These are phyloP conservation scores for Leptosphaerulina australis DNA, from an alignment of 2,329 filamentous ascomycete species.

Conservation along the genomic window DNA sequence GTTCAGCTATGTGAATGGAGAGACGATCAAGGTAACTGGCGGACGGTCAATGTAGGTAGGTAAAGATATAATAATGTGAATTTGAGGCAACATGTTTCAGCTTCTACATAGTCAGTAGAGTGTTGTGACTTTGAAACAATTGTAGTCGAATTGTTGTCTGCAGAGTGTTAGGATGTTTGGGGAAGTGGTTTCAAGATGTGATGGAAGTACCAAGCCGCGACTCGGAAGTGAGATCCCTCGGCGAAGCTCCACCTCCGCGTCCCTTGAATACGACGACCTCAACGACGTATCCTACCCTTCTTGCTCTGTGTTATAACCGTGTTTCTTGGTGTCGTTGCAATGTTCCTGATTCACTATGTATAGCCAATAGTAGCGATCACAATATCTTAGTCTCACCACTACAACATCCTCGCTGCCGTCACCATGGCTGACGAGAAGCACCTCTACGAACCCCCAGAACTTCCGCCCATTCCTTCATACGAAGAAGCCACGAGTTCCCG, in stretches of 20 bases:
- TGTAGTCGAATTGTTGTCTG: not conserved
- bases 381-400: constrained; percentile 7
- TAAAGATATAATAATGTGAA: constrained; percentile 1
- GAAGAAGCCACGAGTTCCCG: constrained; percentile 75
- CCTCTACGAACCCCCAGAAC: constrained; percentile 52
- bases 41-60: constrained; percentile 65
- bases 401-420: constrained; percentile 22
- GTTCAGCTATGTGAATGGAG: constrained; percentile 83
- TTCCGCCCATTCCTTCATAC: constrained; percentile 78
- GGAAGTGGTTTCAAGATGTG: constrained; percentile 23
- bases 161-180: not conserved
- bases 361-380: constrained; percentile 8
- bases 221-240: constrained; percentile 1
- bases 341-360: constrained; percentile 2
- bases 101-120: not conserved
- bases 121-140: constrained; percentile 1
- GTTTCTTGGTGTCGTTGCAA: not conserved
- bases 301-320: constrained; percentile 9
- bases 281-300: constrained; percentile 3
- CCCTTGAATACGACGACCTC: constrained; percentile 14
- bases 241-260: constrained; percentile 11
- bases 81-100: not conserved
- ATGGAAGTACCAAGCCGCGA: constrained; percentile 21
- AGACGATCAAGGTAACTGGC: constrained; percentile 86
- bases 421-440: constrained; percentile 51